phyloP scores from a whole-genome alignment of 176 grass and related monocot genomes.

The Triticum timopheevii region DNA sequence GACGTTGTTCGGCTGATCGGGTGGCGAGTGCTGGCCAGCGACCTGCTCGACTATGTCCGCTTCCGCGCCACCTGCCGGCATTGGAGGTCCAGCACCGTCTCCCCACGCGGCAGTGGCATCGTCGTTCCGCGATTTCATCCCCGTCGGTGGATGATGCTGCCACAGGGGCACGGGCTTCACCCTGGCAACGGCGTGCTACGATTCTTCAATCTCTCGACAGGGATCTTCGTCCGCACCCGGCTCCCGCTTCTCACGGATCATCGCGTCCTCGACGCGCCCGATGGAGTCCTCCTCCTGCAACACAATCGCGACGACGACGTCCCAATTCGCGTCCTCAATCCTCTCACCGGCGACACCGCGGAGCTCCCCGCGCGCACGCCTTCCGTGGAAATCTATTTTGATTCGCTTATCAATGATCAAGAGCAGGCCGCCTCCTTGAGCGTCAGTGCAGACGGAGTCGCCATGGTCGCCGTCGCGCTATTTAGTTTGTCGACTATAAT shows the following conservation, averaged over 20 bases:
- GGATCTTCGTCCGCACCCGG: neutral
- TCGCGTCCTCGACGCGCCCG: neutral
- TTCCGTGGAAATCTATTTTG: neutral
- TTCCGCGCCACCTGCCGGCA: neutral
- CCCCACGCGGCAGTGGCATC: neutral
- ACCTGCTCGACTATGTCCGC: constrained; percentile 7
- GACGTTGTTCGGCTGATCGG: neutral
- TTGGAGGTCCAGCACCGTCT: neutral
- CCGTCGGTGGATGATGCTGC: neutral
- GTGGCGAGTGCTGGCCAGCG: neutral
- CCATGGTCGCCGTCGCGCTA: neutral
- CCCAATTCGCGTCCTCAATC: neutral
- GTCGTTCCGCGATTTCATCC: neutral
- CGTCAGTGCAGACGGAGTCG: neutral
- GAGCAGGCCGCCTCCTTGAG: neutral
- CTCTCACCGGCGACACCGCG: neutral
- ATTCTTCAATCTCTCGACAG: neutral
- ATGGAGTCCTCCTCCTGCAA: neutral
- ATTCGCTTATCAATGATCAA: neutral
- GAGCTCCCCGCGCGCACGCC: neutral
- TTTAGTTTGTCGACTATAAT: neutral
- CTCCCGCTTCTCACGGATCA: neutral
- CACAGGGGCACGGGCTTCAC: neutral
- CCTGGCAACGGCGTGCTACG: neutral
- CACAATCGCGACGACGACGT: neutral